Base-by-base conservation (phyloP, 140 eudicot genomes). In the Bidens hawaiensis region DNA sequence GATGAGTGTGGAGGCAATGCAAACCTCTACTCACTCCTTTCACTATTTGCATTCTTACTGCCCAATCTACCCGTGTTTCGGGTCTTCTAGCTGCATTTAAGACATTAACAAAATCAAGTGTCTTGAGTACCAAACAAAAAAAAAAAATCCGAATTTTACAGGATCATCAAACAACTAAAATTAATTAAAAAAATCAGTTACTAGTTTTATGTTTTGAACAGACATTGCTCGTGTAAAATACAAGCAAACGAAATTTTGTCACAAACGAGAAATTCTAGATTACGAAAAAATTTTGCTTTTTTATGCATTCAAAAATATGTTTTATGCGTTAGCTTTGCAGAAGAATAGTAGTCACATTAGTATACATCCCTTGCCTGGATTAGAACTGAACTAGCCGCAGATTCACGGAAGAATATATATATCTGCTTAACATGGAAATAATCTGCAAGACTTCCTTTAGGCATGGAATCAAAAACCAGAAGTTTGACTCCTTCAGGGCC, bases 401-500 rank as follows among this genome's bases (percentile, higher is more conserved):
- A 4, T 50, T 50, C 30, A 2, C 3, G 16, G 22, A 50, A 22
- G 8, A 18, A 28, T 28, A n/a, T n/a, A n/a, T n/a, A n/a, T n/a
- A 4, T 43, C 16, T 6, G 1, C 52, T 46, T 46, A 46, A 23
- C 25, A 48, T 18, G 54, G 15, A 48, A 26, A 18, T 6, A 19
- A 18, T 5, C 14, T 17, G 4, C 10, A 19, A 48, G 26, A n/a
- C 54, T 48, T 5, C 23, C 13, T 6, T 2, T 8, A 9, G 41
- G 41, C 41, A 34, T 34, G 41, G 7, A 34, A 0, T 18, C 27
- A 9, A 17, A 48, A 0, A 48, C 1, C 13, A 48, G 10, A 75
- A 86, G 77, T 71, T 80, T 81, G 18, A 85, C 85, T 40, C 78
- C 81, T 15, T 87, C 83, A n/a, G n/a, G n/a, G 4, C 85, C 88